phyloP scores from a whole-genome alignment of 768 basidiomycete species.

The Suillus weaverae region DNA sequence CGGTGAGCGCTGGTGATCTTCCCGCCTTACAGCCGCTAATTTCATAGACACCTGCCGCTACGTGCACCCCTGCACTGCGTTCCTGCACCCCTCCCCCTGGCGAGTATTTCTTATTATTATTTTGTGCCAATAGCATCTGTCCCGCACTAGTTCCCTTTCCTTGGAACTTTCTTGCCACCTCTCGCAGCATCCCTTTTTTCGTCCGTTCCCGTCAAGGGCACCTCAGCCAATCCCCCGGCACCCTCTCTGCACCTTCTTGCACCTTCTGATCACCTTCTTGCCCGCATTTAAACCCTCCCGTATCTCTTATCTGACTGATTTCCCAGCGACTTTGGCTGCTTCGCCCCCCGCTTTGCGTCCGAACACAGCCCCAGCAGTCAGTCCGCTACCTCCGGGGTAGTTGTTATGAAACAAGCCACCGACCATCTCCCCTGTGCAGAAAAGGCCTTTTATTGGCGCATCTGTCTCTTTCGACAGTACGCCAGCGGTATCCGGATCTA shows the following conservation, averaged over 20 bases:
- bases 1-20: neutral
- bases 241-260: too few species aligned
- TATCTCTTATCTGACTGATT: neutral
- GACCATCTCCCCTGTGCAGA: constrained; percentile 69
- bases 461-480: constrained; percentile 47
- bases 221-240: neutral
- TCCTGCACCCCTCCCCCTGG: neutral
- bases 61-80: neutral
- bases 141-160: neutral
- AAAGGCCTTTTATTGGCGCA: constrained; percentile 51
- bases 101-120: neutral
- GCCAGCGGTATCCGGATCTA: constrained; percentile 53
- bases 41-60: neutral
- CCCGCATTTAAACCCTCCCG: neutral
- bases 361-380: constrained; percentile 67
- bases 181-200: neutral
- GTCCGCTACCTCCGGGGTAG: constrained; percentile 69
- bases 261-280: neutral
- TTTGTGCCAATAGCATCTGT: neutral
- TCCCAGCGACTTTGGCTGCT: constrained; percentile 36
- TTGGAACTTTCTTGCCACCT: neutral
- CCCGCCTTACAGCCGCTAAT: neutral
- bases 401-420: constrained; percentile 64
- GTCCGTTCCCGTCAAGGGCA: neutral
- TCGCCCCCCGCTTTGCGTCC: constrained; percentile 54